Conservation (phyloP, 495 filamentous ascomycete species). For the Alectoria sarmentosa region DNA sequence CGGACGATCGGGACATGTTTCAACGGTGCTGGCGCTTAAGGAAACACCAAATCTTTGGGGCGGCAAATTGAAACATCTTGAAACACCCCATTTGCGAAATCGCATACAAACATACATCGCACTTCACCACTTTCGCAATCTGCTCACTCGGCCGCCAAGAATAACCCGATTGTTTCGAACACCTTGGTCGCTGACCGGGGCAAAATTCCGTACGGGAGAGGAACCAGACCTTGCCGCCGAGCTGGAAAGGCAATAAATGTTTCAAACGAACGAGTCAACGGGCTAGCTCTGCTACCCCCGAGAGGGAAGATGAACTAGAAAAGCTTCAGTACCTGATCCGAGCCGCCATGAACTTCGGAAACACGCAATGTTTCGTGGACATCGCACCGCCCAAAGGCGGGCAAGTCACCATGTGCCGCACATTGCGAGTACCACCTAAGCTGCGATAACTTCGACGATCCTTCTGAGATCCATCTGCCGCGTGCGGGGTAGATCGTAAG, state of each 20-base stretch:
- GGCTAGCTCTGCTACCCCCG: too few species aligned
- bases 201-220: neutral
- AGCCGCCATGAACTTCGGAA: constrained; percentile 4
- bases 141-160: constrained; percentile 9
- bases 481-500: constrained; percentile 2
- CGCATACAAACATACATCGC: neutral
- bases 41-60: constrained; percentile 8
- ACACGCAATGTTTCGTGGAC: neutral
- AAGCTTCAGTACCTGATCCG: neutral
- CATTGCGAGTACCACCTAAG: neutral
- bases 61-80: constrained; percentile 2
- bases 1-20: neutral
- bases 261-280: neutral
- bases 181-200: neutral
- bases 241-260: neutral
- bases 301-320: too few species aligned
- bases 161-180: neutral
- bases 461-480: constrained; percentile 4
- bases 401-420: neutral
- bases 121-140: neutral
- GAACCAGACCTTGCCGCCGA: neutral
- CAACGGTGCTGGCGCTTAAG: neutral
- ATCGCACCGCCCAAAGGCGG: neutral
- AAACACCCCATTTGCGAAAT: neutral
- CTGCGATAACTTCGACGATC: neutral